Percentiles rank a stretch among this genome's conserved stretches.
These are phyloP conservation scores for Stachybotrys chlorohalonatus DNA, from an alignment of 2,329 filamentous ascomycete species.

Conservation along the genomic window DNA sequence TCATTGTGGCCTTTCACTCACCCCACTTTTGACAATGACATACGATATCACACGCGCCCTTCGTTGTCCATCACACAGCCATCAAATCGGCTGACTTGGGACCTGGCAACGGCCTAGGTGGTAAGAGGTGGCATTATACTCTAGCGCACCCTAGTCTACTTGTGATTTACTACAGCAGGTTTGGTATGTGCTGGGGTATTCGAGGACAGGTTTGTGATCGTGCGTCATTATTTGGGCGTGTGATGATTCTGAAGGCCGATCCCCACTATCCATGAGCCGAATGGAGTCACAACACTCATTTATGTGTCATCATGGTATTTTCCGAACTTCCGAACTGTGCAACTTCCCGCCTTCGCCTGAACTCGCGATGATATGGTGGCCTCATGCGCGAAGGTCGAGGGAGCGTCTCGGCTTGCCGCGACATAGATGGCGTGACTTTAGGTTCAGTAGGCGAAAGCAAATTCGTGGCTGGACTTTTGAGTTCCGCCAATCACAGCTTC, in stretches of 20 bases:
- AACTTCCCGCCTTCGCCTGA: not conserved
- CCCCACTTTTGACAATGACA: not conserved
- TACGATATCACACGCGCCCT: not conserved
- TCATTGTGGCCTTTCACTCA: not conserved
- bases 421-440: not conserved
- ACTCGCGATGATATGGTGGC: not conserved
- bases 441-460: not conserved
- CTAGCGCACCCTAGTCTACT: not conserved
- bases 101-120: not conserved
- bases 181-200: not conserved
- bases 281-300: not conserved
- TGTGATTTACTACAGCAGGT: not conserved
- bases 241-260: not conserved
- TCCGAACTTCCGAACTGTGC: not conserved
- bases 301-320: not conserved
- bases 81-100: not conserved
- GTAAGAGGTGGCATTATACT: not conserved
- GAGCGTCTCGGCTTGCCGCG: not conserved
- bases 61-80: not conserved
- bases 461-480: not conserved
- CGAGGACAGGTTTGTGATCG: not conserved
- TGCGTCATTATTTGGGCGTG: not conserved
- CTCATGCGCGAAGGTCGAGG: not conserved
- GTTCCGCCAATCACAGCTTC: not conserved
- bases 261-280: not conserved